Evolutionary conservation across 1,139 yeast genomes (phyloP).

Genomic region (Blastobotrys indianensis): DNA sequence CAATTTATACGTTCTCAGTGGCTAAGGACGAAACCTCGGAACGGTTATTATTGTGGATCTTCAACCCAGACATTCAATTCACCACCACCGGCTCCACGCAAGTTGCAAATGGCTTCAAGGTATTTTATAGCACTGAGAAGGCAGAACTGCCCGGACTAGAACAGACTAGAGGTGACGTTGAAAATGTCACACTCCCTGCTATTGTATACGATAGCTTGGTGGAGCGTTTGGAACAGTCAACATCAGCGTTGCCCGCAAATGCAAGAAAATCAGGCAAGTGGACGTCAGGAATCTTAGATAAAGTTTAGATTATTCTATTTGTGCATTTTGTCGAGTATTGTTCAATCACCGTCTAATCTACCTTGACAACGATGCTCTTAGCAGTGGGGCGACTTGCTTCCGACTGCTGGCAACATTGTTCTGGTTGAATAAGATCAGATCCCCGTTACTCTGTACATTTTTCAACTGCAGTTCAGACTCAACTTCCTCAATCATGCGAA

Average conservation of each 20-base stretch:
- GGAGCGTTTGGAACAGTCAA: conserved; percentile 29
- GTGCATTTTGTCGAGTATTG: neutral
- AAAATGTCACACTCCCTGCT: conserved; percentile 33
- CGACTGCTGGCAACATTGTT: conserved; percentile 58
- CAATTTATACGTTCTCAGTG: conserved; percentile 30
- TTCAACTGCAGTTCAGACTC: conserved; percentile 33
- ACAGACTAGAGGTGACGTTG: conserved; percentile 37
- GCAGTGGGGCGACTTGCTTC: conserved; percentile 75
- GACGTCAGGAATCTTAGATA: conserved; percentile 30
- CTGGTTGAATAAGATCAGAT: conserved; percentile 43
- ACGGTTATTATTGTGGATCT: conserved; percentile 48
- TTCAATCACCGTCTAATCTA: neutral
- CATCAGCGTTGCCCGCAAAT: conserved; percentile 34
- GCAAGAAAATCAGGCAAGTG: conserved; percentile 32
- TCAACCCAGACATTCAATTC: conserved; percentile 44
- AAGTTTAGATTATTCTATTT: conserved; percentile 2
- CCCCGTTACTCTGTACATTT: neutral
- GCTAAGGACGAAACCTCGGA: conserved; percentile 16
- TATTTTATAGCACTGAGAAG: conserved; percentile 35
- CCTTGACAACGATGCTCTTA: conserved; percentile 18
- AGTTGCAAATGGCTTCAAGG: conserved; percentile 36
- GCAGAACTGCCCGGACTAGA: conserved; percentile 25
- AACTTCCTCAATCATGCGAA: conserved; percentile 19
- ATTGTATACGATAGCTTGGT: conserved; percentile 31
- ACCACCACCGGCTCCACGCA: conserved; percentile 27